A percentile compares a stretch with the other conserved stretches of the same genome.
Evolutionary conservation across 2,329 filamentous ascomycete genomes (phyloP).

Genomic region (Neonectria punicea): DNA sequence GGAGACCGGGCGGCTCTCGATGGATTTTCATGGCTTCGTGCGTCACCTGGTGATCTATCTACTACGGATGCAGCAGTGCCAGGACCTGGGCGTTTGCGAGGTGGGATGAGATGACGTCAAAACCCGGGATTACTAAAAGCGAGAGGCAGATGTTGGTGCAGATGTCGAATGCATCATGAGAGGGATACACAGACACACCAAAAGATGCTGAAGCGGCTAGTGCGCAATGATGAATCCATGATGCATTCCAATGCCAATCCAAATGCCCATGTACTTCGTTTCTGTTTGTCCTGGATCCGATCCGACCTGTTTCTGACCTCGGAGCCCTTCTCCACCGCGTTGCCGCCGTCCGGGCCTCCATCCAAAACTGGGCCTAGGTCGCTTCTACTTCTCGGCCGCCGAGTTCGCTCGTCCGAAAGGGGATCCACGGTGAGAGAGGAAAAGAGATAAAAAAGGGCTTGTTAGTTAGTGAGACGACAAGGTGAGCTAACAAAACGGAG

Average conservation of each 20-base stretch:
- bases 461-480: background rate
- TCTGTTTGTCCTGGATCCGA: background rate
- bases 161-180: conserved; percentile 7
- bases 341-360: background rate
- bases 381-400: conserved; percentile 3
- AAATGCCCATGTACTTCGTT: background rate
- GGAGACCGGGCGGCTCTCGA: background rate
- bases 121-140: conserved; percentile 35
- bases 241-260: background rate
- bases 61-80: background rate
- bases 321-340: conserved; percentile 9
- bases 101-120: conserved; percentile 45
- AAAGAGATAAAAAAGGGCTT: background rate
- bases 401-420: conserved; percentile 19
- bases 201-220: background rate
- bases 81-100: background rate
- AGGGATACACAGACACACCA: background rate
- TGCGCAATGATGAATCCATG: conserved; percentile 3
- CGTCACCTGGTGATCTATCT: conserved; percentile 5
- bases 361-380: background rate
- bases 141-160: conserved; percentile 14
- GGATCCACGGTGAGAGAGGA: background rate
- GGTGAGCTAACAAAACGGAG: background rate
- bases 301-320: background rate
- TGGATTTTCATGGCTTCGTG: conserved; percentile 2